These are phyloP conservation scores for Bryoerythrophyllum caledonicum DNA, from an alignment of 225 moss, liverwort and hornwort species.

Conservation along the genomic window DNA sequence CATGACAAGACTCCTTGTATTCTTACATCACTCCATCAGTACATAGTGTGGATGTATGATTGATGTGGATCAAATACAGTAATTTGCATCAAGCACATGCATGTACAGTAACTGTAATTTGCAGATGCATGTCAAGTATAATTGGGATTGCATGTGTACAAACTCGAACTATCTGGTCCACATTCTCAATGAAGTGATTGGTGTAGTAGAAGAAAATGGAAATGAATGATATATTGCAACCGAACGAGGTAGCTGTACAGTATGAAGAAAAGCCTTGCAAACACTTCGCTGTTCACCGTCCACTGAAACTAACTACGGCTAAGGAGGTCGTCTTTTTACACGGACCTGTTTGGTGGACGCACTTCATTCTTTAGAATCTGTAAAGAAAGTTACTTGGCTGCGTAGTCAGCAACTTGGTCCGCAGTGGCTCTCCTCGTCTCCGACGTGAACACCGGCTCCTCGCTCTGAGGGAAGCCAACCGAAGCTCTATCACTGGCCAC, in stretches of 20 bases:
- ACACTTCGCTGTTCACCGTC: background rate
- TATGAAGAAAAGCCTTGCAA: background rate
- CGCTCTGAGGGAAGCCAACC: background rate
- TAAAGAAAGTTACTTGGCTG: conserved; percentile 18
- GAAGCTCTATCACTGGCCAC: conserved; percentile 43
- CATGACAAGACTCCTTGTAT: too few relatives aligned
- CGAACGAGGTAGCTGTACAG: background rate
- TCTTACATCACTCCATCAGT: too few relatives aligned
- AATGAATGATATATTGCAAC: background rate
- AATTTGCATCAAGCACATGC: too few relatives aligned
- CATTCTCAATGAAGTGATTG: too few relatives aligned
- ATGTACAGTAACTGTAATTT: too few relatives aligned
- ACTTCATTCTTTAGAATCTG: background rate
- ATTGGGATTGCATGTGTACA: too few relatives aligned
- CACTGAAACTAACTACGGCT: background rate
- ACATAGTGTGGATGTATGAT: too few relatives aligned
- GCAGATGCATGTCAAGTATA: too few relatives aligned
- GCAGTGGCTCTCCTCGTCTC: conserved; percentile 58
- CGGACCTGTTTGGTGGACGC: background rate
- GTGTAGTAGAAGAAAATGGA: too few relatives aligned
- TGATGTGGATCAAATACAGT: too few relatives aligned
- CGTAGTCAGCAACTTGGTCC: conserved; percentile 56
- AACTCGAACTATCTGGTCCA: too few relatives aligned
- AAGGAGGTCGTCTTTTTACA: background rate
- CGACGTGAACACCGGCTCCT: conserved; percentile 34